Conservation (phyloP, 2,329 filamentous ascomycete genomes). For the Rhynchosporium secalis region DNA sequence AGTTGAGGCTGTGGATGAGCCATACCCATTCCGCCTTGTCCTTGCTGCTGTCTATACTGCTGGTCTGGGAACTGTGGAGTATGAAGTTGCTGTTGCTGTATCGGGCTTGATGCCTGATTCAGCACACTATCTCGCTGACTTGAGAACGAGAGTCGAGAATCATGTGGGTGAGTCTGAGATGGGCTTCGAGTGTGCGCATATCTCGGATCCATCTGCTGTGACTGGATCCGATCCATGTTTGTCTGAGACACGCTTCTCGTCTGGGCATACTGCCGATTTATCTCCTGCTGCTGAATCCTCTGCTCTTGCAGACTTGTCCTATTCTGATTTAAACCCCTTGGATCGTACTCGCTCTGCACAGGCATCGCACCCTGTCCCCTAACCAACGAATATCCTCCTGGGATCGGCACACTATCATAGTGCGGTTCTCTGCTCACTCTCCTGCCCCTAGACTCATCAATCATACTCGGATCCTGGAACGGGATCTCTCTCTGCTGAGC, state of each 20-base stretch:
- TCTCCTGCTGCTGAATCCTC: not conserved
- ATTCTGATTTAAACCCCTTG: conserved; percentile 26
- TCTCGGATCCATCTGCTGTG: too few relatives aligned
- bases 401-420: conserved; percentile 39
- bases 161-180: not conserved
- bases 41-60: not conserved
- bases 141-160: conserved; percentile 6
- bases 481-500: conserved; percentile 12
- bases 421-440: conserved; percentile 30
- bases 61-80: not conserved
- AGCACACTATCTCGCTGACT: too few relatives aligned
- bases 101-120: not conserved
- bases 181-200: not conserved
- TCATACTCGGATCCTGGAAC: conserved; percentile 20
- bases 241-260: not conserved
- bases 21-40: not conserved
- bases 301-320: conserved; percentile 15
- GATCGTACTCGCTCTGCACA: conserved; percentile 35
- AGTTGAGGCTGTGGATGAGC: conserved; percentile 4
- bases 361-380: conserved; percentile 34
- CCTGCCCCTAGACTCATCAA: conserved; percentile 27
- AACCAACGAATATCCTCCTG: conserved; percentile 37
- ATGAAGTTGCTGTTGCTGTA: not conserved
- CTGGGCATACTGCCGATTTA: conserved; percentile 17
- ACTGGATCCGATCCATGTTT: too few relatives aligned